Evolutionary conservation across 306 rosid genomes (phyloP), one percentile per base, ranked within the genome.

Genomic region (Fagus crenata): DNA sequence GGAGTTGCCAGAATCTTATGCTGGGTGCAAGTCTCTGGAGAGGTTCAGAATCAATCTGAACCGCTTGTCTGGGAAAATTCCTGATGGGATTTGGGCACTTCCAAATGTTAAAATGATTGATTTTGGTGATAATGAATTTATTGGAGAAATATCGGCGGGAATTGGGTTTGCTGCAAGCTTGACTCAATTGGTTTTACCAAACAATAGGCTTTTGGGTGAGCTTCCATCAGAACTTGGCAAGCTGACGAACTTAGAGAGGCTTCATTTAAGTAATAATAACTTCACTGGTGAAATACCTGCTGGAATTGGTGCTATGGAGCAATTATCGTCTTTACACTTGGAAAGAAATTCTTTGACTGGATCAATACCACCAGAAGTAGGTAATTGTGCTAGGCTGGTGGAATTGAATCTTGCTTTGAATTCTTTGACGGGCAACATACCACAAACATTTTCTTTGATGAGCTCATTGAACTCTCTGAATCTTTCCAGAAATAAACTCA

Each of bases 341-440:
- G 96, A 96, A 80, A 79, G 71, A n/a, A 96, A 96, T 76, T 86
- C 83, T 11, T 79, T 96, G 40, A 83, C 88, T 32, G 98, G 99
- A 69, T 58, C 83, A 11, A 88, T 96, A 77, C 96, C 98, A 0
- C 49, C 82, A 51, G 89, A 92, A 78, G 68, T 96, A 53, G 90
- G 96, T 14, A 53, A 85, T 28, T 96, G 97, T 86, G 81, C 22
- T 1, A 87, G 92, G 82, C 75, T 96, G 53, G 97, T 86, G 63
- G 97, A 96, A 82, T 70, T 96, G 85, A 91, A 89, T 85, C 88
- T 96, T 80, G 97, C 96, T 70, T 58, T 72, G 80, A 96, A 96
- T 86, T 82, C 90, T 69, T 77, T 96, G 63, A 86, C 85, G 14
- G 93, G 96, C 49, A 80, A 64, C 43, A 87, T 96, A 73, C 99